A percentile compares a stretch with the other conserved stretches of the same genome.
These are phyloP conservation scores for Penicillium angulare DNA, from an alignment of 495 filamentous ascomycete genomes.

Conservation along the genomic window DNA sequence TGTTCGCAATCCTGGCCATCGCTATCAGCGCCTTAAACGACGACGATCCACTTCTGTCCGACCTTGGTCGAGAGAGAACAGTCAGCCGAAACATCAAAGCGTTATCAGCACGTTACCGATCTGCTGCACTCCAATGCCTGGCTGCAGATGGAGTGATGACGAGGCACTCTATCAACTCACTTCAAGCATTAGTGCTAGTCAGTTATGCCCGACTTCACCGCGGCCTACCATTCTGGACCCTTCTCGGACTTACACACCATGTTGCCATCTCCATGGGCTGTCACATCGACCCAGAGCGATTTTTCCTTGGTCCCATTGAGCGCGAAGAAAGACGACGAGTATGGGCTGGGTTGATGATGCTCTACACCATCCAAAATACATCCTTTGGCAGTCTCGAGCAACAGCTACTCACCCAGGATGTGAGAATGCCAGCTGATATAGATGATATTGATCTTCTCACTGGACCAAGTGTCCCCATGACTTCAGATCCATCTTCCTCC, in stretches of 20 bases:
- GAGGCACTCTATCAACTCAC: constrained; percentile 44
- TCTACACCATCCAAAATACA: constrained; percentile 38
- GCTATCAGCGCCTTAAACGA: constrained; percentile 46
- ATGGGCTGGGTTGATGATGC: constrained; percentile 14
- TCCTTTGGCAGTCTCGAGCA: constrained; percentile 32
- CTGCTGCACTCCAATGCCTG: constrained; percentile 44
- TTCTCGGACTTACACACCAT: constrained; percentile 46
- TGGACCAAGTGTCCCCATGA: constrained; percentile 9
- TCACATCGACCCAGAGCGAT: constrained; percentile 46
- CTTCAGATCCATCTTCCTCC: constrained; percentile 14
- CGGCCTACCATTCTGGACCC: constrained; percentile 40
- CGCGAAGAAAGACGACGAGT: constrained; percentile 41
- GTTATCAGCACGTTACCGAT: constrained; percentile 42
- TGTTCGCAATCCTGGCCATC: constrained; percentile 45
- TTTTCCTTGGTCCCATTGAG: constrained; percentile 40
- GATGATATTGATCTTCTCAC: constrained; percentile 46
- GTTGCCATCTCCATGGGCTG: constrained; percentile 48
- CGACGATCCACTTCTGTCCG: constrained; percentile 39
- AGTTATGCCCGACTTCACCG: constrained; percentile 43
- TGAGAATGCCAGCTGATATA: constrained; percentile 42
- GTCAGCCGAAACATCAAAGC: constrained; percentile 42
- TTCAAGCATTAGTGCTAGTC: constrained; percentile 46
- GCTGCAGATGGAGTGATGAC: constrained; percentile 44
- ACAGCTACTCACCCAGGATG: constrained; percentile 27
- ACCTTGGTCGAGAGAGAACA: constrained; percentile 41